A percentile compares a stretch with the other conserved stretches of the same genome.
These are phyloP conservation scores for Endogone sp. DNA, from an alignment of 192 early-diverging fungal genomes.

Conservation along the genomic window DNA sequence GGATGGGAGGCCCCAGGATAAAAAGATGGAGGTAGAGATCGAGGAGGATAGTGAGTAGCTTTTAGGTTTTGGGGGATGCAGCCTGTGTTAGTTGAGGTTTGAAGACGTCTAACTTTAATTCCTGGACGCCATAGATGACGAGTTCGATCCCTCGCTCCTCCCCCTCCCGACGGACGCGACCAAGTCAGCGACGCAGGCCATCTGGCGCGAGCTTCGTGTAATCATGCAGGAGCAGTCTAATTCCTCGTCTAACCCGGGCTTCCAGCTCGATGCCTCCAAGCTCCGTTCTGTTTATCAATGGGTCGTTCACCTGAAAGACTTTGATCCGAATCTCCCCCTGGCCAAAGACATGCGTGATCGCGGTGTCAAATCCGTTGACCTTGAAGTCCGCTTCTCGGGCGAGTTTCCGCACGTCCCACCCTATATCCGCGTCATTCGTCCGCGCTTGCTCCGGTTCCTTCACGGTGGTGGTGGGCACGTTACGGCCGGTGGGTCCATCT, in stretches of 20 bases:
- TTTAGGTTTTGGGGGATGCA: not conserved
- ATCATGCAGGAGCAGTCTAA: slow-evolving; percentile 12
- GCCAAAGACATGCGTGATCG: slow-evolving; percentile 21
- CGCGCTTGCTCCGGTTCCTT: slow-evolving; percentile 32
- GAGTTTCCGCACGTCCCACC: slow-evolving; percentile 28
- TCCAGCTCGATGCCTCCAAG: slow-evolving; percentile 8
- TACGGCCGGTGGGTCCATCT: slow-evolving; percentile 38
- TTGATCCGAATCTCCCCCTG: slow-evolving; percentile 16
- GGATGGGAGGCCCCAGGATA: not conserved
- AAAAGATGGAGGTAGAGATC: not conserved
- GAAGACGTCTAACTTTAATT: not conserved
- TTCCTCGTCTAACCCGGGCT: slow-evolving; percentile 9
- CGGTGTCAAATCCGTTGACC: slow-evolving; percentile 19
- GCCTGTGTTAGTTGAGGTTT: not conserved
- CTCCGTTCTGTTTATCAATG: slow-evolving; percentile 24
- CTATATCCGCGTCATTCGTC: slow-evolving; percentile 35
- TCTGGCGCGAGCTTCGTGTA: slow-evolving; percentile 11
- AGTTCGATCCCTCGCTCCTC: slow-evolving; percentile 17
- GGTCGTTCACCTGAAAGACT: slow-evolving; percentile 23
- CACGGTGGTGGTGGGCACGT: slow-evolving; percentile 44
- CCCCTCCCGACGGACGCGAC: slow-evolving; percentile 22
- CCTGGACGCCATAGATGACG: not conserved
- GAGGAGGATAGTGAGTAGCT: slow-evolving; percentile 2
- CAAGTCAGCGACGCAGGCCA: slow-evolving; percentile 18
- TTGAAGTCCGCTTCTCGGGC: slow-evolving; percentile 27